Evolutionary conservation across 2,329 filamentous ascomycete species (phyloP), one percentile per base, ranked within the genome.

Genomic region (Monilinia laxa): DNA sequence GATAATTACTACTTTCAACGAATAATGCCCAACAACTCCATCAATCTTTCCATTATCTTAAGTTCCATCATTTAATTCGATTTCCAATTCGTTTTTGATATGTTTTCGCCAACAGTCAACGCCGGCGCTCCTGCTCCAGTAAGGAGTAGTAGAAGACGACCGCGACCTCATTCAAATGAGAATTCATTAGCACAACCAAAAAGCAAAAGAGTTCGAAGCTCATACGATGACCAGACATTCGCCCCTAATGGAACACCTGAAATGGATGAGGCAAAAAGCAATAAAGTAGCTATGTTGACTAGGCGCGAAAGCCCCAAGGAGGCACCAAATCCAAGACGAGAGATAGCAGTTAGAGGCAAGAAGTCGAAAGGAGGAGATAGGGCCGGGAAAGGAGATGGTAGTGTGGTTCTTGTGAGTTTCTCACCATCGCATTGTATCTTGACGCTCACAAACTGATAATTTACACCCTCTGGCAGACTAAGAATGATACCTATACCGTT

Each of bases 401-500:
- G 86, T 72, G 81, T 87, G 69, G 81, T 89, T 72, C 76, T 92
- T 78, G 89, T 91, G 80, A 65, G 84, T 77, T 35, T 55, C 59
- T 12, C n/a, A 58, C 14, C 35, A 18, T 62, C 40, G 11, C 25
- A 55, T 28, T 62, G 23, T 16, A 6, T 66, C 40, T 20, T n/a
- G 25, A 23, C 25, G 47, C 6, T 20, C 54, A 38, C 38, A 55
- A 49, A 42, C 59, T 67, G 56, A 66, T 69, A 38, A 62, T 53
- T 64, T 64, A 64, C 38, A 28, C 45, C 12, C 66, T 51, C 45
- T 60, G 55, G 10, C 68, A 96, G 90, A 92, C 91, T 51, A 92
- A 88, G 75, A 97, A 91, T 75, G 88, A 89, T 76, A 91, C 91
- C 70, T 97, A 95, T 77, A 90, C 86, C 54, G 91, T 96, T 70